Evolutionary conservation across 441 rosid genomes (phyloP), one percentile per base, ranked within the genome.

Genomic region (Erodium moschatum): DNA sequence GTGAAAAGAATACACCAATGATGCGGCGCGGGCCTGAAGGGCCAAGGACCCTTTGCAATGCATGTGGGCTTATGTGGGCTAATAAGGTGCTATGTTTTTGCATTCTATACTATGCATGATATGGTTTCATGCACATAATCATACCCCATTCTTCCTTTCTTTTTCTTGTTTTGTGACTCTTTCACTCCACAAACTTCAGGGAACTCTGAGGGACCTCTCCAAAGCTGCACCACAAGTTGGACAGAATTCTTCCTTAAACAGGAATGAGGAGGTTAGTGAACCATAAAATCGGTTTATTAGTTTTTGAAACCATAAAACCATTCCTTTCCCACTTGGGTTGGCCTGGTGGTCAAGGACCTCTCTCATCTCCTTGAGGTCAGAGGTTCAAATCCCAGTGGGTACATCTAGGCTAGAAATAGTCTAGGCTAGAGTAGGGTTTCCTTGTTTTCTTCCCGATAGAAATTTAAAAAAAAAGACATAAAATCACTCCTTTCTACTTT

Each of bases 141-240:
- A 24, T 24, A 24, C 27, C 27, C 27, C 29, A 31, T 68, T 31
- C 6, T 0, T 5, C 38, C 6, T 33, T 3, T 33, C 6, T 33
- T 3, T 33, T 1, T 1, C 4, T 33, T 0, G 1, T 33, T 1
- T 33, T 33, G 38, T 33, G 38, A 33, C 6, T 0, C 38, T 33
- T 42, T 42, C 11, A 56, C 13, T 66, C 73, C 19, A 38, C 60
- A 4, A 0, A 58, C 8, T 38, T 18, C 42, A 86, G 91, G 90
- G 90, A 66, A 76, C 85, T 72, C 78, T 86, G 58, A 80, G 86
- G 77, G 88, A 82, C 75, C 80, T 86, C 61, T 80, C 88, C 13
- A 84, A 81, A 58, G 63, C 63, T 75, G 77, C 82, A 61, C 74
- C 80, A 63, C 84, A 74, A 69, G 67, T 69, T 66, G 76, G 80